Base-by-base conservation (phyloP, 345 rosid genomes). In the Boechera divaricarpa region DNA sequence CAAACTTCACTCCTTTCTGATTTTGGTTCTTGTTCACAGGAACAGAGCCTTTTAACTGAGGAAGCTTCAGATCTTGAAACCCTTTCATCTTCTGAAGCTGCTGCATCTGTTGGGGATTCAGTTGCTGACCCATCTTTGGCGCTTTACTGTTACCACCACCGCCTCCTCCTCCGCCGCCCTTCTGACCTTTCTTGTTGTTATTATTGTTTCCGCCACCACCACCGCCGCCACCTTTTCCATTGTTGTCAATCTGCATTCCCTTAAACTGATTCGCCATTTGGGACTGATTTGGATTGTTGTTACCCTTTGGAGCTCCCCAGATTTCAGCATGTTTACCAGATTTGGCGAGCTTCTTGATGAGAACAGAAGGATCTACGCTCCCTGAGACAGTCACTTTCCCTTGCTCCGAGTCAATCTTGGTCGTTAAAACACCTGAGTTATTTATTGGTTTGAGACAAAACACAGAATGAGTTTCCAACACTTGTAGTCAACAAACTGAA, bases 271-370 rank as follows among this genome's bases (percentile, higher is more conserved):
- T 83, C 12, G 85, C 79, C 59, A 88, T 11, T 2, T 89, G 69
- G 64, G 79, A 81, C 58, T 83, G 90, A 72, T 82, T 85, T 0
- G 38, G 64, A 69, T 80, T 75, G 79, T 80, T 85, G 81, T 82
- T 86, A 65, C 81, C 64, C 79, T 90, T 91, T 59, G 84, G 83
- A 32, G 88, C 83, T 3, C 90, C 96, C 97, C 97, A 92, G 32
- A 90, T 67, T 83, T 92, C 98, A 26, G 97, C 97, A 86, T 88
- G 92, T 81, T 94, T 94, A 35, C 98, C 98, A 59, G 93, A 85
- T 85, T 94, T 92, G 10, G 89, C 83, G 28, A 94, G 97, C 86
- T 88, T 91, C 87, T 90, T 94, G 75, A 94, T 89, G 44, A 94
- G 91, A 11, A 87, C 58, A 0, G 63, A 58, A 4, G 97, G 95